Evolutionary conservation across 2,329 filamentous ascomycete species (phyloP), one percentile per base, ranked within the genome.

Genomic region (Coniochaeta pulveracea): DNA sequence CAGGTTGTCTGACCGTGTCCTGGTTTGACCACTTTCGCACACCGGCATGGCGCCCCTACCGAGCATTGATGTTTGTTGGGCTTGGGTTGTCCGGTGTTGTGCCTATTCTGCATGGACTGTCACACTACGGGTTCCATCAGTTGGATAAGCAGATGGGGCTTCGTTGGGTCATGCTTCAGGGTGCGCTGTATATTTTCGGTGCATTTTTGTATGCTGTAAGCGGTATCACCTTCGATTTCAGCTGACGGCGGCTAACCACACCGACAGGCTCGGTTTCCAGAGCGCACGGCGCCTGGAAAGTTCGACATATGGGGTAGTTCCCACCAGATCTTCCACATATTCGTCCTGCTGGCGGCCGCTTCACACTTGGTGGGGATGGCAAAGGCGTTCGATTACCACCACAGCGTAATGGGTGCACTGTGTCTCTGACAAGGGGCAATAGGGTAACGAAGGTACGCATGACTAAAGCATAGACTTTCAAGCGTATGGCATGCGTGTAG

Each of bases 301-400:
- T 95, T 89, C 49, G 91, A 98, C 57, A 83, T 95, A 33, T 83
- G 83, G 72, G 89, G 91, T 23, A 86, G 79, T 51, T 94, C 85
- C 14, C 91, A 98, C 57, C 91, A 98, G 60, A 81, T 98, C 42
- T 98, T 98, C 55, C 91, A 98, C 60, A 63, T 93, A 24, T 69
- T 91, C 42, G 88, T 98, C 18, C 64, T 96, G 11, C 56, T 86
- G 39, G 91, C 91, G 1, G 89, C 85, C 0, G 69, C 72, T 2
- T 72, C 80, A 16, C 91, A 98, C 62, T 63, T 96, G 38, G 77
- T 76, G 34, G 88, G 84, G 31, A 69, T 96, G 58, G 52, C 83
- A 19, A 80, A 76, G 55, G 88, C 88, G 4, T 94, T 95, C 58
- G 84, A 94, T 56, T 80, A 83, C 51, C 77, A 85, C 48, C 86